Evolutionary conservation across 371 early-diverging fungal species (phyloP), one percentile per base, ranked within the genome.

Genomic region (Neoconidiobolus thromboides): DNA sequence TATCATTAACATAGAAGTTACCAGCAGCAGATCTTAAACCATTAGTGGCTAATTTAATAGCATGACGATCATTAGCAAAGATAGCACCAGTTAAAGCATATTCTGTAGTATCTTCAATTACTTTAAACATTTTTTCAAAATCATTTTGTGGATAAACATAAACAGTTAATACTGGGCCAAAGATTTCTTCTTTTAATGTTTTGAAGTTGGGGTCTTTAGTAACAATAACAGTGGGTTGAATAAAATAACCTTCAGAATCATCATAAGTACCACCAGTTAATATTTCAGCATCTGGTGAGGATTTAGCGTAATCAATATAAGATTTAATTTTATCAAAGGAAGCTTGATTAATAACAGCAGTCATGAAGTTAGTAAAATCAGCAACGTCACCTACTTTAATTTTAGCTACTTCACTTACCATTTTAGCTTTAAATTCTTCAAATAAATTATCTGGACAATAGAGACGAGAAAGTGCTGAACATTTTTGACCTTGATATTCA

Each of bases 1-100:
- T 97, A 76, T 97, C 98, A 69, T 97, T 97, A 69, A 97, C 85
- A 73, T 97, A 97, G 64, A 97, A 95, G 83, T 97, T 97, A 57
- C 98, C 98, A 6, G 92, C 89, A 37, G 89, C 80, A 72, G 95
- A 71, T 57, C 92, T 83, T 61, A 97, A 79, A 60, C 75, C 69
- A 68, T 86, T 82, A 65, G 80, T 73, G 49, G 85, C 91, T 14
- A 68, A 64, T 39, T 87, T 73, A 53, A 89, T 73, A 5, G 89
- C 86, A 55, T 75, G 71, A 62, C 96, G 85, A 64, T 92, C 92
- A 65, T 78, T 71, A 42, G 95, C 91, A 75, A 97, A 97, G 49
- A 78, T 65, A 51, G 88, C 77, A 61, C 87, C 91, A 4, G 98
- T 96, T 62, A 97, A 76, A 39, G 86, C 96, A 67, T 96, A 97